Conservation (phyloP, 768 basidiomycete species). For the Russula earlei region DNA sequence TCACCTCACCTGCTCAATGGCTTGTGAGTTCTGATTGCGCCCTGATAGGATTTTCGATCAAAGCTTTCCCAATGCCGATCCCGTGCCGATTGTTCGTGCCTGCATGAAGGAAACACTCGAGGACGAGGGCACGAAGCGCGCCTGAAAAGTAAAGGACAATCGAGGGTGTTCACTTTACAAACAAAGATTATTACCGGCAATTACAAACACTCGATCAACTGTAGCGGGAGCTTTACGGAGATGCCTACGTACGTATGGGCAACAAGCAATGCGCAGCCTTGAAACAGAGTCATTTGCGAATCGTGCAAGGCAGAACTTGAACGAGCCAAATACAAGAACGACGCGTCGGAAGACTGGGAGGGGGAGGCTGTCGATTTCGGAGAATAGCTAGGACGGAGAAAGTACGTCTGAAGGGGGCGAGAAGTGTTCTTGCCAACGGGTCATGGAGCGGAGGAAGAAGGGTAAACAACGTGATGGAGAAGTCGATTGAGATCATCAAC, state of each 20-base stretch:
- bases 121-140: background rate
- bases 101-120: background rate
- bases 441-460: constrained; percentile 2
- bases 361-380: background rate
- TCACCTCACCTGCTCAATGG: too few relatives aligned
- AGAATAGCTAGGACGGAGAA: background rate
- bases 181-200: too few relatives aligned
- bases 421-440: background rate
- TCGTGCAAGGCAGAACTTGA: background rate
- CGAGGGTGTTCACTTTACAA: too few relatives aligned
- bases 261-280: background rate
- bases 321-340: too few relatives aligned
- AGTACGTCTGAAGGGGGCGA: background rate
- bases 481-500: background rate
- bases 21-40: too few relatives aligned
- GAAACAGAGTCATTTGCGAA: background rate
- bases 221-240: too few relatives aligned
- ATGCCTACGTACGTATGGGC: too few relatives aligned
- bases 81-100: background rate
- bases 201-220: too few relatives aligned
- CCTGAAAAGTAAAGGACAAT: background rate
- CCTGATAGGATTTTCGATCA: too few relatives aligned
- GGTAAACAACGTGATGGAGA: background rate
- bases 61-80: too few relatives aligned
- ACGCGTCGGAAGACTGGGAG: background rate